A percentile compares a stretch with the other conserved stretches of the same genome.
These are phyloP conservation scores for Quercus dentata DNA, from an alignment of 306 rosid species.

Conservation along the genomic window DNA sequence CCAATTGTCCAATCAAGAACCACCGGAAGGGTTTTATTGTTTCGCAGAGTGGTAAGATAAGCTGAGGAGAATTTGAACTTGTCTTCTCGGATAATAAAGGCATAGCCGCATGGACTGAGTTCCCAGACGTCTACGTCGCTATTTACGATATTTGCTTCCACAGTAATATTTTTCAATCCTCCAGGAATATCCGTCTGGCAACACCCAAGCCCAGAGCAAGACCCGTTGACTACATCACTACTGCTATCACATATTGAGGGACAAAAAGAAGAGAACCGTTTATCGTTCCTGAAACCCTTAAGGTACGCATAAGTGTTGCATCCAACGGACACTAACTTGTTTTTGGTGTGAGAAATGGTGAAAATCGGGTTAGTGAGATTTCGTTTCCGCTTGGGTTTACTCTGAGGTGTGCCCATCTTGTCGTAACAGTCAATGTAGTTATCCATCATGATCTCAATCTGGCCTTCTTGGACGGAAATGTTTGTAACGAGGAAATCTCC, in stretches of 20 bases:
- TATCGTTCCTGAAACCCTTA: not conserved
- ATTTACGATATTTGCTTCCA: not conserved
- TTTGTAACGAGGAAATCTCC: not conserved
- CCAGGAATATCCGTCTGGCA: rapidly evolving
- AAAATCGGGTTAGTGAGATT: too few relatives aligned
- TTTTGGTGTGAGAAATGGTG: slow-evolving; percentile 11
- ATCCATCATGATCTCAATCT: not conserved
- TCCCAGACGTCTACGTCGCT: rapidly evolving
- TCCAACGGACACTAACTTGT: slow-evolving; percentile 27
- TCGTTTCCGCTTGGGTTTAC: rapidly evolving
- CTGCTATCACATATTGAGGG: not conserved
- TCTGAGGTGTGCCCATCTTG: rapidly evolving
- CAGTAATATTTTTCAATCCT: too few relatives aligned
- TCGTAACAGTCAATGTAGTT: not conserved
- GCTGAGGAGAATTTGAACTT: too few relatives aligned
- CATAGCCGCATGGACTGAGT: slow-evolving; percentile 9
- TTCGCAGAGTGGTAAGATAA: too few relatives aligned
- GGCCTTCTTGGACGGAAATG: slow-evolving; percentile 7
- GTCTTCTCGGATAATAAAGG: too few relatives aligned
- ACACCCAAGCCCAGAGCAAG: not conserved
- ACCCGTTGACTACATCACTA: not conserved
- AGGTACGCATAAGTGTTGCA: slow-evolving; percentile 18
- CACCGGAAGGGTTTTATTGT: too few relatives aligned
- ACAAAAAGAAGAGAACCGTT: not conserved
- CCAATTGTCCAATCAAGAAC: too few relatives aligned